Evolutionary conservation across 2,329 filamentous ascomycete species (phyloP).

Genomic region (Fusarium pilosicola): DNA sequence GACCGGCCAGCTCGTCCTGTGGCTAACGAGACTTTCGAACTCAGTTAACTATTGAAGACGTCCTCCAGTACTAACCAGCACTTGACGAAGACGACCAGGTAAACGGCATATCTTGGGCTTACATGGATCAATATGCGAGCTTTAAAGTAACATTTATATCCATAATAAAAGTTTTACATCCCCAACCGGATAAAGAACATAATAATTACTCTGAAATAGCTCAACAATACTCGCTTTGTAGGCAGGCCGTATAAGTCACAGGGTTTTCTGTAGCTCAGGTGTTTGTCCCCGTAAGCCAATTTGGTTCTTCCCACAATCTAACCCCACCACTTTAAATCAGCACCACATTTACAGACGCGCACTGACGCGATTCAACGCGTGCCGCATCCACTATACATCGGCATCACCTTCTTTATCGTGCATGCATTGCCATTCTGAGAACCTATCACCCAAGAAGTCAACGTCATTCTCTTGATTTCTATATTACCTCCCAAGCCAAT

Average conservation of each 20-base stretch:
- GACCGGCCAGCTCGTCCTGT: too few relatives aligned
- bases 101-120: neutral
- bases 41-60: neutral
- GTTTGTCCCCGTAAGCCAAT: neutral
- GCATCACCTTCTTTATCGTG: constrained; percentile 1
- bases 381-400: constrained; percentile 7
- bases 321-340: constrained; percentile 42
- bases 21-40: neutral
- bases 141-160: neutral
- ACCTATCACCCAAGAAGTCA: neutral
- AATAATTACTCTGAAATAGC: neutral
- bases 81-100: neutral
- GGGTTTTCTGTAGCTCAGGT: neutral
- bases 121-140: neutral
- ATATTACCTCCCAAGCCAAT: neutral
- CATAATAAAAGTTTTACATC: neutral
- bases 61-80: neutral
- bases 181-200: neutral
- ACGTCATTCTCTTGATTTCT: neutral
- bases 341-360: constrained; percentile 33
- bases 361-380: constrained; percentile 40
- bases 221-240: neutral
- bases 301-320: neutral
- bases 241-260: neutral
- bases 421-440: neutral